These are phyloP conservation scores for Niebla homalea DNA, from an alignment of 495 filamentous ascomycete genomes.

Conservation along the genomic window DNA sequence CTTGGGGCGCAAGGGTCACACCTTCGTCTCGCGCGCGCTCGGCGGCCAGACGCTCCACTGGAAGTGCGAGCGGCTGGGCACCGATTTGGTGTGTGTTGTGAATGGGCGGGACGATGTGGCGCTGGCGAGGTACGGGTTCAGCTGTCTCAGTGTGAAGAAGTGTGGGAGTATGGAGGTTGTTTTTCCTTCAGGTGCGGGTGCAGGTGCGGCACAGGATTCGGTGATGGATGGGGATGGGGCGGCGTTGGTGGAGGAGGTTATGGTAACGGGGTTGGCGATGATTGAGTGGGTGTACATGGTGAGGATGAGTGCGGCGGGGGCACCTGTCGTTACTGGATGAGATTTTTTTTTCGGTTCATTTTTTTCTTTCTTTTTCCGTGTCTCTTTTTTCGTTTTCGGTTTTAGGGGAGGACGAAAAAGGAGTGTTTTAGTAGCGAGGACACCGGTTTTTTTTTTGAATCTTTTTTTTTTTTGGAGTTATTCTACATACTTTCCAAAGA, in stretches of 20 bases:
- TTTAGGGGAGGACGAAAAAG: too few species aligned
- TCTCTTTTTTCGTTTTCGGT: too few species aligned
- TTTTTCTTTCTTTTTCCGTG: too few species aligned
- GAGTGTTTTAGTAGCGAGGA: too few species aligned
- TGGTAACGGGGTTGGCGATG: neutral
- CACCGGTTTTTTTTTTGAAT: too few species aligned
- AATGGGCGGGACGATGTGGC: neutral
- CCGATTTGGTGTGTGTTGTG: neutral
- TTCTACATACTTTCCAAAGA: too few species aligned
- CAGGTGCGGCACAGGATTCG: too few species aligned
- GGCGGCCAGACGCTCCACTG: neutral
- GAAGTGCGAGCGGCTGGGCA: neutral
- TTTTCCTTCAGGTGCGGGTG: neutral
- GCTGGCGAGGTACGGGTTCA: neutral
- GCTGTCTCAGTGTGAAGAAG: neutral
- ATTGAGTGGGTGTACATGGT: neutral
- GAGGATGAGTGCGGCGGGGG: neutral
- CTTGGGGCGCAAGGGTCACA: neutral
- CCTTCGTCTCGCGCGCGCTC: neutral
- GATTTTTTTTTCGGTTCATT: too few species aligned
- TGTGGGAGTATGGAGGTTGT: slow-evolving; percentile 3
- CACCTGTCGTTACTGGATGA: too few species aligned
- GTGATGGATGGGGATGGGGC: too few species aligned
- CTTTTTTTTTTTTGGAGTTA: too few species aligned
- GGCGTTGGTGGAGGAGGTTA: neutral